phyloP scores from a whole-genome alignment of 805 yeast species.

The Blastobotrys muscicola region DNA sequence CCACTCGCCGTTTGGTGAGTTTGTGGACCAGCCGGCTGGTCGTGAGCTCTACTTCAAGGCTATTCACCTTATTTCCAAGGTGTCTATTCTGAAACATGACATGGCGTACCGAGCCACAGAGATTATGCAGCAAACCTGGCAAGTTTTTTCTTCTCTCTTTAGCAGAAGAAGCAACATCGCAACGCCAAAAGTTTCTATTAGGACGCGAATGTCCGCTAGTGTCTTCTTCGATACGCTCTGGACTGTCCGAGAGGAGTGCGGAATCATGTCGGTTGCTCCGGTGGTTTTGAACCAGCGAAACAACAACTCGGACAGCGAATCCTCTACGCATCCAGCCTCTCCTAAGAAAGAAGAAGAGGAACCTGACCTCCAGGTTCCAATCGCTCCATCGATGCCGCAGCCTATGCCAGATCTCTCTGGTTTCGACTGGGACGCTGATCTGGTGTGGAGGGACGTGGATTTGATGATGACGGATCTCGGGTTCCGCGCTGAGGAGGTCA shows the following conservation, averaged over 20 bases:
- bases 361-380: background rate
- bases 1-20: conserved; percentile 61
- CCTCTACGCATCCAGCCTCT: background rate
- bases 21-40: conserved; percentile 64
- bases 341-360: background rate
- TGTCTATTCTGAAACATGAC: conserved; percentile 84
- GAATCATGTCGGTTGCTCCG: conserved; percentile 44
- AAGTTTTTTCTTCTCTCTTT: conserved; percentile 59
- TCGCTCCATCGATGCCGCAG: background rate
- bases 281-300: conserved; percentile 21
- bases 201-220: conserved; percentile 85
- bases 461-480: conserved; percentile 89
- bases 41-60: conserved; percentile 38
- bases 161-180: conserved; percentile 22
- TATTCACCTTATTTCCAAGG: conserved; percentile 48
- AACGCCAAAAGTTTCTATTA: conserved; percentile 32
- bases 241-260: conserved; percentile 76
- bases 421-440: conserved; percentile 38
- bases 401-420: background rate
- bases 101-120: conserved; percentile 89
- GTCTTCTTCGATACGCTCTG: conserved; percentile 87
- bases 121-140: conserved; percentile 92
- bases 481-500: conserved; percentile 47
- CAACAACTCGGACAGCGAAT: conserved; percentile 8
- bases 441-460: conserved; percentile 75